A percentile compares a stretch with the other conserved stretches of the same genome.
These are phyloP conservation scores for Coprinopsis marcescibilis DNA, from an alignment of 768 basidiomycete genomes.

Conservation along the genomic window DNA sequence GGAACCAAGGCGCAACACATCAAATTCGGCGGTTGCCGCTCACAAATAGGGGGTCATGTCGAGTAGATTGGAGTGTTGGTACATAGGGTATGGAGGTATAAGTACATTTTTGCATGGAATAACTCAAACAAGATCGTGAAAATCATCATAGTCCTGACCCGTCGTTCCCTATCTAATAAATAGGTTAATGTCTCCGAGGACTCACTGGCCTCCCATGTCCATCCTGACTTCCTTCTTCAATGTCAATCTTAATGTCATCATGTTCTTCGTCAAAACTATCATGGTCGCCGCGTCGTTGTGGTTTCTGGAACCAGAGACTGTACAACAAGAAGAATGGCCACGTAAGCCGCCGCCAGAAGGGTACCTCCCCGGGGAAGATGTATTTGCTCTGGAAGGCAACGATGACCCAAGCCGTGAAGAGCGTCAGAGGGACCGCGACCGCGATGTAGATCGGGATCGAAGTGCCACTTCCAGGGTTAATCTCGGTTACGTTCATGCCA, in stretches of 20 bases:
- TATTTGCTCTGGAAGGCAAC: constrained; percentile 39
- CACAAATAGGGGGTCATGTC: no score
- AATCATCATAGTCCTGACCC: no score
- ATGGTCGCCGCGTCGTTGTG: neutral
- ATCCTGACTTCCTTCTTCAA: neutral
- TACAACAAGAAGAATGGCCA: constrained; percentile 1
- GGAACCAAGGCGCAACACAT: no score
- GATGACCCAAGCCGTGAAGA: constrained; percentile 50
- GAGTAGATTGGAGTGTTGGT: no score
- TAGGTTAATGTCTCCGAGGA: no score
- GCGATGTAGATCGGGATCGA: constrained; percentile 39
- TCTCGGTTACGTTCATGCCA: constrained; percentile 42
- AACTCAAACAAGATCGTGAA: no score
- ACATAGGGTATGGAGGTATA: no score
- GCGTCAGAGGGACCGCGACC: constrained; percentile 40
- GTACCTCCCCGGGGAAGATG: neutral
- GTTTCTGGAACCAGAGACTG: neutral
- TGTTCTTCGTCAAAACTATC: neutral
- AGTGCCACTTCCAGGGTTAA: constrained; percentile 23
- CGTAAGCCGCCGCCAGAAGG: constrained; percentile 2
- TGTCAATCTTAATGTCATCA: constrained; percentile 1
- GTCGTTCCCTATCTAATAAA: no score
- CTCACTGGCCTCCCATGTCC: no score
- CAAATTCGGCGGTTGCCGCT: no score
- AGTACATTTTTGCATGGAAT: no score